Conservation (phyloP, 257 asterid genomes). For the Lantana camara region DNA sequence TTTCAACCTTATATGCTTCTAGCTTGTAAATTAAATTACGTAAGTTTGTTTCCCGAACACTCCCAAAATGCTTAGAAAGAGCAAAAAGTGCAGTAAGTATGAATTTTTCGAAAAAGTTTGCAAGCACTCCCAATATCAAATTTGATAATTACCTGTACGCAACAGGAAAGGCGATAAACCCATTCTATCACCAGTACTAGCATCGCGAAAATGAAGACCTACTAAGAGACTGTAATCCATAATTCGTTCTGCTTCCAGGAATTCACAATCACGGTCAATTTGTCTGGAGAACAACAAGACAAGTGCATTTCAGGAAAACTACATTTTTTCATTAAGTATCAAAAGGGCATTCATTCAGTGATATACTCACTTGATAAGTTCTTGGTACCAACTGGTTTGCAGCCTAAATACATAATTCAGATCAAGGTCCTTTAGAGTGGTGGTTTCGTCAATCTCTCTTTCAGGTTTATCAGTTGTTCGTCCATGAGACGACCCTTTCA, state of each 20-base stretch:
- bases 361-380: constrained; percentile 63
- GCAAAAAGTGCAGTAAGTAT: no score
- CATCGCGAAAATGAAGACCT: constrained; percentile 81
- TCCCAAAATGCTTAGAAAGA: no score
- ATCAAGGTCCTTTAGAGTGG: constrained; percentile 88
- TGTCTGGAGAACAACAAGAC: constrained; percentile 43
- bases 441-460: constrained; percentile 74
- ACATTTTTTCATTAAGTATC: neutral
- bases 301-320: constrained; percentile 2
- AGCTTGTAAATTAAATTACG: no score
- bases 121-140: no score
- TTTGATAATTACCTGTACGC: constrained; percentile 62
- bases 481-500: constrained; percentile 86
- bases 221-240: constrained; percentile 91
- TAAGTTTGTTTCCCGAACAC: no score
- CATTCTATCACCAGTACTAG: constrained; percentile 49
- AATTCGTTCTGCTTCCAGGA: constrained; percentile 79
- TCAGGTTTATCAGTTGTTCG: constrained; percentile 67
- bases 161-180: constrained; percentile 78
- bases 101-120: no score
- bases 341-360: neutral
- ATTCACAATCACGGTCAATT: constrained; percentile 75
- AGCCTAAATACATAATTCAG: constrained; percentile 65
- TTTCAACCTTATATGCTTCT: no score
- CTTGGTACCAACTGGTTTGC: constrained; percentile 65